phyloP scores from a whole-genome alignment of 148 eudicot genomes.

The Limonium bicolor region DNA sequence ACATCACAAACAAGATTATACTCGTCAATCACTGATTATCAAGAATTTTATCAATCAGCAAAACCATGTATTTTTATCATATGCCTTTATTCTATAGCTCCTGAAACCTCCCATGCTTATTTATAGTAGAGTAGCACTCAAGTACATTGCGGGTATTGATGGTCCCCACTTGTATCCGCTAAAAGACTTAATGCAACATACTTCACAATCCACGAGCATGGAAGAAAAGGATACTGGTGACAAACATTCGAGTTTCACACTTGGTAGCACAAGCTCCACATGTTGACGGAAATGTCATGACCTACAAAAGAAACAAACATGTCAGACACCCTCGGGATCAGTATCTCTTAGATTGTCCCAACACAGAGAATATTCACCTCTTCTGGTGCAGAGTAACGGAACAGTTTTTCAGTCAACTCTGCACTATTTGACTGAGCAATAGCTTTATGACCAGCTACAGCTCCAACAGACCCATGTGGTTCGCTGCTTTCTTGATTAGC shows the following conservation, averaged over 20 bases:
- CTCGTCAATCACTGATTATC: too few relatives aligned
- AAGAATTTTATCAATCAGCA: too few relatives aligned
- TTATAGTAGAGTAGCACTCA: too few relatives aligned
- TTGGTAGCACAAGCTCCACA: slow-evolving; percentile 74
- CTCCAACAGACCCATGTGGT: slow-evolving; percentile 91
- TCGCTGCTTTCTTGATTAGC: slow-evolving; percentile 16
- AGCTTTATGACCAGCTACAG: slow-evolving; percentile 66
- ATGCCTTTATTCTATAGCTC: too few relatives aligned
- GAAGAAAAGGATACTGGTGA: slow-evolving; percentile 74
- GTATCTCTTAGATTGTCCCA: too few relatives aligned
- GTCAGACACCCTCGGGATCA: too few relatives aligned
- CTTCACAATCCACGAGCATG: neutral
- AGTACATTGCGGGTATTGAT: too few relatives aligned
- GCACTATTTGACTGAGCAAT: slow-evolving; percentile 74
- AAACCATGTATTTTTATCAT: too few relatives aligned
- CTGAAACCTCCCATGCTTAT: too few relatives aligned
- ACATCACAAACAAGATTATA: too few relatives aligned
- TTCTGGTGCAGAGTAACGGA: slow-evolving; percentile 89
- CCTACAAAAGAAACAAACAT: slow-evolving; percentile 32
- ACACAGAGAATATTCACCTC: slow-evolving; percentile 60
- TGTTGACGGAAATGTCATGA: slow-evolving; percentile 90
- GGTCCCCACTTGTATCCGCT: too few relatives aligned
- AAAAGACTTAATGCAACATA: slow-evolving; percentile 1
- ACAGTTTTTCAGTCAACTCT: slow-evolving; percentile 63
- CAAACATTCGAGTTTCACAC: slow-evolving; percentile 87